phyloP scores from a whole-genome alignment of 208 protist species.

The Endotrypanum monterogeii region DNA sequence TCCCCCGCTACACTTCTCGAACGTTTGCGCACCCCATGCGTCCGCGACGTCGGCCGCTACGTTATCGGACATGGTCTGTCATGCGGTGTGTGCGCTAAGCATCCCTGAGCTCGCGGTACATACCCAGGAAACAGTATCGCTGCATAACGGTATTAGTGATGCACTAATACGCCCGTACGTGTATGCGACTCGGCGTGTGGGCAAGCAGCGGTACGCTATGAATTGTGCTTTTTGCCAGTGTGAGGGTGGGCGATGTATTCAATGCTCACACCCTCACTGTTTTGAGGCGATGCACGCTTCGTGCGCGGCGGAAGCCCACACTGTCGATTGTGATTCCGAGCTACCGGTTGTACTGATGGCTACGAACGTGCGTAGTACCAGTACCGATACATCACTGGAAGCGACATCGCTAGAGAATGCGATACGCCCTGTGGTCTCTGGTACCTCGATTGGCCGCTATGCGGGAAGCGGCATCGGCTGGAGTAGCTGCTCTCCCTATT shows the following conservation, averaged over 20 bases:
- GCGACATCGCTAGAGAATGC: no score
- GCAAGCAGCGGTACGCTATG: conserved; percentile 40
- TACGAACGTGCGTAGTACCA: background rate
- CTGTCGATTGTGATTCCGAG: conserved; percentile 51
- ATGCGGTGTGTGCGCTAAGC: conserved; percentile 63
- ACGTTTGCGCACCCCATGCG: background rate
- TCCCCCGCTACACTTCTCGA: background rate
- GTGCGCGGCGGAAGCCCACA: conserved; percentile 61
- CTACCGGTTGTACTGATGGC: background rate
- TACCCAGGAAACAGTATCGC: conserved; percentile 23
- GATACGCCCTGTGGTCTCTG: background rate
- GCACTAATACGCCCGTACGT: conserved; percentile 45
- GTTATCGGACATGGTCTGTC: conserved; percentile 46
- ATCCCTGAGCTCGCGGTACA: conserved; percentile 55
- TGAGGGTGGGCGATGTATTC: conserved; percentile 37
- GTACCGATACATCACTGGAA: background rate
- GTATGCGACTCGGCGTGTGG: conserved; percentile 28
- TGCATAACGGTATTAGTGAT: conserved; percentile 36
- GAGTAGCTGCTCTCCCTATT: conserved; percentile 65
- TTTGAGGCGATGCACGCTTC: conserved; percentile 74
- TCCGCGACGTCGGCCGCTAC: conserved; percentile 5
- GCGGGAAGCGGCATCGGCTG: conserved; percentile 14
- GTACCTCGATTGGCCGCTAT: background rate
- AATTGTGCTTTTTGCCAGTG: conserved; percentile 65
- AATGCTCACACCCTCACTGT: conserved; percentile 65